Conservation (phyloP, 176 grass and related monocot genomes). For the Aechmea fasciata region DNA sequence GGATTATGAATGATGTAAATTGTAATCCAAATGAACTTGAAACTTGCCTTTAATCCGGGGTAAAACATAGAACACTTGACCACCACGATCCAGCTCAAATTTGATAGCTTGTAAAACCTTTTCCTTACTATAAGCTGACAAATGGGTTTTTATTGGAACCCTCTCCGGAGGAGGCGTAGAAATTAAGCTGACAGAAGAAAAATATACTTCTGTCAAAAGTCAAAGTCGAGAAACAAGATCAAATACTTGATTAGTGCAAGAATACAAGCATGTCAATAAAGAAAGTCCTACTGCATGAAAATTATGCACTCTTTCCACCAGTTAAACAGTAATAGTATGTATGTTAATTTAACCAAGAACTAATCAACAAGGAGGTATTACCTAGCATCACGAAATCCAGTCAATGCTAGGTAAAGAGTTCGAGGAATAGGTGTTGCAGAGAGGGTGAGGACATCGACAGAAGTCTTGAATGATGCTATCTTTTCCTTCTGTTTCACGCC, state of each 20-base stretch:
- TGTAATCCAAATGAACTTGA: constrained; percentile 15
- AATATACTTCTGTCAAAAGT: constrained; percentile 10
- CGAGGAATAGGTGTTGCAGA: constrained; percentile 97
- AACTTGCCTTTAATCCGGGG: constrained; percentile 78
- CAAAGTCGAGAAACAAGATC: not conserved
- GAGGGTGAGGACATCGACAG: constrained; percentile 87
- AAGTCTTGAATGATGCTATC: constrained; percentile 88
- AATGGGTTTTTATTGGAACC: constrained; percentile 80
- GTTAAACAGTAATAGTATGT: not conserved
- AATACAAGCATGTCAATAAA: not conserved
- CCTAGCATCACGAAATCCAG: constrained; percentile 98
- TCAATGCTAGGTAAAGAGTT: constrained; percentile 93
- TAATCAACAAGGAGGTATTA: constrained; percentile 9
- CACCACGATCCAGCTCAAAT: constrained; percentile 70
- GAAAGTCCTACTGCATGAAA: not conserved
- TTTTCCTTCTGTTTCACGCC: constrained; percentile 97
- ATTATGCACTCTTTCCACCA: not conserved
- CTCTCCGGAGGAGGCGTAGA: constrained; percentile 91
- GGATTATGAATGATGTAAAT: not conserved
- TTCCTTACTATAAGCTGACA: constrained; percentile 75
- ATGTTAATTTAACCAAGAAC: too few relatives aligned
- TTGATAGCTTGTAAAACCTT: constrained; percentile 70
- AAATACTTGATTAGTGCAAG: not conserved
- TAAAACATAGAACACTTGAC: constrained; percentile 98
- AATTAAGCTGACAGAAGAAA: constrained; percentile 67